Evolutionary conservation across 176 grass and related monocot genomes (phyloP), one percentile per base, ranked within the genome.

Genomic region (Carex pumila): DNA sequence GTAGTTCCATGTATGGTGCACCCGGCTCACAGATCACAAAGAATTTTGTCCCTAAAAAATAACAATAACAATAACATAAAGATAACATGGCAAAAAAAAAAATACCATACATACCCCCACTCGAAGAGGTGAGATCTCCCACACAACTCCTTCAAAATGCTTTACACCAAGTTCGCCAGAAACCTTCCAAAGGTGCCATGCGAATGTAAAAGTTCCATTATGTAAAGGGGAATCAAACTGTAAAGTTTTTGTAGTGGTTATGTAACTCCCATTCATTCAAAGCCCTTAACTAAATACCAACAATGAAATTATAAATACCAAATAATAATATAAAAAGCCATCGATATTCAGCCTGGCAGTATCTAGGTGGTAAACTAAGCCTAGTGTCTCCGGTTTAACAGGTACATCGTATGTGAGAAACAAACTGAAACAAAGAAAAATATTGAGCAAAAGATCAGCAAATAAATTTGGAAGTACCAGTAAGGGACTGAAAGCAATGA

Each of bases 401-500:
- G 13, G 50, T 78, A 54, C 30, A 4, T 13, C 2, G 0, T 78
- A 31, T 7, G 0, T 13, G 13, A 1, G 12, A 56, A 78, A 32
- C 73, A 77, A 32, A 13, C 22, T 55, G 22, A 9, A 43, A 43
- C 37, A 71, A 21, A 47, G 2, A n/a, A 71, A n/a, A 8, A 71
- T 41, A 43, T 45, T 19, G 15, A 71, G 36, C 67, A 76, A 31
- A 17, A 55, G 7, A 29, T 13, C 7, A 81, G 60, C n/a, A 71
- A 30, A 45, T 70, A 32, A 21, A 76, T n/a, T 17, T 53, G 5
- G 7, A 54, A 85, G 65, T 87, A 97, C 96, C 93, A 84, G 96
- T 93, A 55, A 99, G 91, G 39, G 96, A 91, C 59, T 99, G 96
- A 81, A 95, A 99, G 85, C 93, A 95, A 82, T 95, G 91, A 53